Evolutionary conservation across 352 stramenopile species (phyloP).

Genomic region (Pythium utonaiense): DNA sequence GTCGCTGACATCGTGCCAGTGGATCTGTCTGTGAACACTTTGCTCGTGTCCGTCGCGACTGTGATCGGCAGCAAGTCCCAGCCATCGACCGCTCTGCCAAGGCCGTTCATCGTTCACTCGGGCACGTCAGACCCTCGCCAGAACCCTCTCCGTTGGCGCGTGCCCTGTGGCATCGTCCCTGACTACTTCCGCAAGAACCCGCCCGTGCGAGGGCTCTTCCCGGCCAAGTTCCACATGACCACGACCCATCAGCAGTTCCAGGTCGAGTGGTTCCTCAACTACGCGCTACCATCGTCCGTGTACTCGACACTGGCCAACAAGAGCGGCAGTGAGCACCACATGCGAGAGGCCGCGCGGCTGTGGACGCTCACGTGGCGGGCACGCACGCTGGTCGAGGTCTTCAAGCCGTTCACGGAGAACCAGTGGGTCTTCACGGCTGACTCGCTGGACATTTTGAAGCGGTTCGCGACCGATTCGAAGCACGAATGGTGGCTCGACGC

Average conservation of each 20-base stretch:
- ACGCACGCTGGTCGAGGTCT: constrained; percentile 63
- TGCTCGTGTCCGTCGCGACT: constrained; percentile 48
- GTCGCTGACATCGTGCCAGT: constrained; percentile 83
- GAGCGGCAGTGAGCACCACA: constrained; percentile 41
- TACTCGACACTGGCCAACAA: constrained; percentile 66
- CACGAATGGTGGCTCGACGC: constrained; percentile 61
- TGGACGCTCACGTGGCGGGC: constrained; percentile 66
- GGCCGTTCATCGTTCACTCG: constrained; percentile 64
- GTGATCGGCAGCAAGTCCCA: constrained; percentile 22
- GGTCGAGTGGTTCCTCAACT: constrained; percentile 73
- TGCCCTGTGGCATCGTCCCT: constrained; percentile 53
- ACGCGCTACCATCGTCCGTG: constrained; percentile 62
- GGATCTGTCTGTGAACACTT: constrained; percentile 76
- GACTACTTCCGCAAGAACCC: constrained; percentile 77
- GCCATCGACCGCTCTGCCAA: neutral
- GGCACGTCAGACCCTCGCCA: constrained; percentile 73
- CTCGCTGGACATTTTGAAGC: constrained; percentile 27
- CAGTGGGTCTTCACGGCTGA: constrained; percentile 71
- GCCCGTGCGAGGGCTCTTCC: constrained; percentile 44
- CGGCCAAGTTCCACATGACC: constrained; percentile 74
- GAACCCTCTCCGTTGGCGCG: constrained; percentile 78
- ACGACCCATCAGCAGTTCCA: constrained; percentile 66
- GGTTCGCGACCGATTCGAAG: constrained; percentile 9
- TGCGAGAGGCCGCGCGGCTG: constrained; percentile 51
- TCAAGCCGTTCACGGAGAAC: constrained; percentile 81